Evolutionary conservation across 768 basidiomycete genomes (phyloP).

Genomic region (Lentinula edodes): DNA sequence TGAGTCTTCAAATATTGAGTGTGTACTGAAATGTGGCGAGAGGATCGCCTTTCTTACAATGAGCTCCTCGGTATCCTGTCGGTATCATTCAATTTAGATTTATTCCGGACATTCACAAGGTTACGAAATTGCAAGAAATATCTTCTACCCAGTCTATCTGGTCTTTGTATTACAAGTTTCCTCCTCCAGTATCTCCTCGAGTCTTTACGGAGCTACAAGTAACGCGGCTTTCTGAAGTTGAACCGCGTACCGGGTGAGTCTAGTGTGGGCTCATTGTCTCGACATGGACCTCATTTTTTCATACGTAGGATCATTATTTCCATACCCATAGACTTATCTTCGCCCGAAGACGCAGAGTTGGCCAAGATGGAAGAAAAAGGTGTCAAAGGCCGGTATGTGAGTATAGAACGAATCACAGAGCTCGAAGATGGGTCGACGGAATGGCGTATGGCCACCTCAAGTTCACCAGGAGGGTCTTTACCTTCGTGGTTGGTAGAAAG

Average conservation of each 20-base stretch:
- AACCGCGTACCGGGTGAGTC: slow-evolving; percentile 57
- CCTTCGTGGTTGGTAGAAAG: slow-evolving; percentile 59
- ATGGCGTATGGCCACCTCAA: slow-evolving; percentile 80
- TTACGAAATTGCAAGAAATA: slow-evolving; percentile 53
- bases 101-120: slow-evolving; percentile 60
- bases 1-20: slow-evolving; percentile 22
- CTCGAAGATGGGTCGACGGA: slow-evolving; percentile 59
- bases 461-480: slow-evolving; percentile 64
- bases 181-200: slow-evolving; percentile 64
- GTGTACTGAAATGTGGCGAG: not conserved
- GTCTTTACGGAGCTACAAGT: slow-evolving; percentile 74
- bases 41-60: not conserved
- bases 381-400: slow-evolving; percentile 62
- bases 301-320: slow-evolving; percentile 47
- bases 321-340: slow-evolving; percentile 62
- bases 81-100: slow-evolving; percentile 38
- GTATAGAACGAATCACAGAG: slow-evolving; percentile 62
- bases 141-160: slow-evolving; percentile 64
- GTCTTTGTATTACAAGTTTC: slow-evolving; percentile 69
- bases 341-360: slow-evolving; percentile 45
- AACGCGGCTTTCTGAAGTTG: slow-evolving; percentile 41
- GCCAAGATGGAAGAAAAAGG: slow-evolving; percentile 59
- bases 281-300: not conserved
- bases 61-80: too few species aligned
- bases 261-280: not conserved